phyloP scores from a whole-genome alignment of 257 asterid genomes.

The Petunia secreta region DNA sequence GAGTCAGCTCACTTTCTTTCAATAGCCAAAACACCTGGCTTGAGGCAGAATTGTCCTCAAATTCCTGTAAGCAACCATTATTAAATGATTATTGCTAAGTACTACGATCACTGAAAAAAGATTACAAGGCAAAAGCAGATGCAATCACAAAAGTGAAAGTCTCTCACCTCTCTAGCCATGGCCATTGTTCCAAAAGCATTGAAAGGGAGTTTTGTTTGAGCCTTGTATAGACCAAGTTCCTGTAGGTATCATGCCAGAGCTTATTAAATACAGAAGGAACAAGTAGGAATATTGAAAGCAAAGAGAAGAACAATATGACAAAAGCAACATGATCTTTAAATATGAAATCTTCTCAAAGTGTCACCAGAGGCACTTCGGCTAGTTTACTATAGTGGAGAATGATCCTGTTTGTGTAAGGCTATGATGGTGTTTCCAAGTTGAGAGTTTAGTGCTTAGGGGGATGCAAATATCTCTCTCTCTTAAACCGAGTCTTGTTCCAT shows the following conservation, averaged over 20 bases:
- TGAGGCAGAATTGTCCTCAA: constrained; percentile 92
- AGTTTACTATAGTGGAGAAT: background rate
- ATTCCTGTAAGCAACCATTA: constrained; percentile 59
- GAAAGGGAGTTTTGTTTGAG: constrained; percentile 95
- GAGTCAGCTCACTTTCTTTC: constrained; percentile 98
- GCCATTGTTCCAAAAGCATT: constrained; percentile 99
- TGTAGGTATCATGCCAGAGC: constrained; percentile 29
- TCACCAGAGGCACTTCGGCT: background rate
- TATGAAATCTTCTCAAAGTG: constrained; percentile 19
- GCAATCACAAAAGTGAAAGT: background rate
- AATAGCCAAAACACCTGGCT: constrained; percentile 97
- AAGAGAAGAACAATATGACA: background rate
- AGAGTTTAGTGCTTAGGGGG: background rate
- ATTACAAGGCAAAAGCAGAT: background rate
- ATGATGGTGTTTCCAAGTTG: background rate
- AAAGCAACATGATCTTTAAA: constrained; percentile 2
- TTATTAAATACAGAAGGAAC: background rate
- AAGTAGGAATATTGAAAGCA: background rate
- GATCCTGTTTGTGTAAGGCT: background rate
- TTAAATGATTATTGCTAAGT: constrained; percentile 18
- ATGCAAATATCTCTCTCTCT: background rate
- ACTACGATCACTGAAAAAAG: background rate
- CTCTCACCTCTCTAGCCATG: constrained; percentile 92
- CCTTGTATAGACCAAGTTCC: constrained; percentile 98
- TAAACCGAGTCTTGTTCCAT: background rate